Conservation (phyloP, 192 early-diverging fungal species). For the Oehlia diaphana region DNA sequence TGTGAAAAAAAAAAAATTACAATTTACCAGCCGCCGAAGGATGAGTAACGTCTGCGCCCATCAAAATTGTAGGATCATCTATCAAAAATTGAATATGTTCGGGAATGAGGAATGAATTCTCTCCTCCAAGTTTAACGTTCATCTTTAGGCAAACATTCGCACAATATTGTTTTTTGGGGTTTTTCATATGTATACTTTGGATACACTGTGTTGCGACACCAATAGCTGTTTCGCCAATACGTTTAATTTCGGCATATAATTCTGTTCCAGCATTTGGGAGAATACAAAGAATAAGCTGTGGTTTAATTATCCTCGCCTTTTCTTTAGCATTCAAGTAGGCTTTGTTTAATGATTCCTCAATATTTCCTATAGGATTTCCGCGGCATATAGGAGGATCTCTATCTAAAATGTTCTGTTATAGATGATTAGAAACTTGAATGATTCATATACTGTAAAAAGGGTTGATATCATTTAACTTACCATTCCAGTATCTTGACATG, state of each 20-base stretch:
- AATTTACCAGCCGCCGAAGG: constrained; percentile 38
- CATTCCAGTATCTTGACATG: too few relatives aligned
- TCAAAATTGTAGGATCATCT: constrained; percentile 70
- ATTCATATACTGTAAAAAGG: too few relatives aligned
- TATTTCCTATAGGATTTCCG: too few relatives aligned
- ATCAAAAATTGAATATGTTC: constrained; percentile 66
- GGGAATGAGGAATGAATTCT: constrained; percentile 67
- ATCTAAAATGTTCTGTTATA: too few relatives aligned
- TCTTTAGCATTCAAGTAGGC: constrained; percentile 28
- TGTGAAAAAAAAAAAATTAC: not conserved
- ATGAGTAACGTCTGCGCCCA: constrained; percentile 92
- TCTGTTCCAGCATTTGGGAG: constrained; percentile 56
- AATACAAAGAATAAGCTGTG: constrained; percentile 80
- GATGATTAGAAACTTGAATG: too few relatives aligned
- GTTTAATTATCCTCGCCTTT: constrained; percentile 36
- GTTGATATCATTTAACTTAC: too few relatives aligned
- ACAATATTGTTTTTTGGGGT: constrained; percentile 80
- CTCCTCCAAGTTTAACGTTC: constrained; percentile 49
- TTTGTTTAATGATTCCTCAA: too few relatives aligned
- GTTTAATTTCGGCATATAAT: constrained; percentile 72
- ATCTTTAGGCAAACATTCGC: constrained; percentile 89
- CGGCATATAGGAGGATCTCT: too few relatives aligned
- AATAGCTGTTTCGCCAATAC: constrained; percentile 82
- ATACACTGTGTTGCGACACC: constrained; percentile 92
- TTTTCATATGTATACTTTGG: constrained; percentile 72